These are phyloP conservation scores for Fusarium sp. DNA, from an alignment of 2,329 filamentous ascomycete genomes.

Conservation along the genomic window DNA sequence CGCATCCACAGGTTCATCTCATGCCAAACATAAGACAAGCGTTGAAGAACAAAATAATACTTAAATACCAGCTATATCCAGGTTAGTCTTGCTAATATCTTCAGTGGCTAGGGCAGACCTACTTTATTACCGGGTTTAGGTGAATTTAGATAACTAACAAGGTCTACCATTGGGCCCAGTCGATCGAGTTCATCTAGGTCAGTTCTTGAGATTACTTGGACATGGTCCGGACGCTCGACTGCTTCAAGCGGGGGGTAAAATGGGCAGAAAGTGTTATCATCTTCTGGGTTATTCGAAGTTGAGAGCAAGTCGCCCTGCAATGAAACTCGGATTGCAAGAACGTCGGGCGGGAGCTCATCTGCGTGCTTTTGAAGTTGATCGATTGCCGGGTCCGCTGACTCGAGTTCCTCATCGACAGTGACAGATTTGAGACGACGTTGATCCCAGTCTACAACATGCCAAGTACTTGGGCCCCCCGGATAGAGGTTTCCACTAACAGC, in stretches of 20 bases:
- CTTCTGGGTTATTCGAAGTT: conserved; percentile 37
- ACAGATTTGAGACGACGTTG: conserved; percentile 46
- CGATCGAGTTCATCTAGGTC: conserved; percentile 48
- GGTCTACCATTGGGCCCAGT: conserved; percentile 44
- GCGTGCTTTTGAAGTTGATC: conserved; percentile 41
- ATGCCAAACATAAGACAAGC: conserved; percentile 44
- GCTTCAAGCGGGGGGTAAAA: conserved; percentile 41
- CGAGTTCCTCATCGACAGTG: conserved; percentile 45
- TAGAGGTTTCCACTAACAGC: conserved; percentile 5
- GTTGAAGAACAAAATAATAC: conserved; percentile 47
- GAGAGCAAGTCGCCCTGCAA: conserved; percentile 37
- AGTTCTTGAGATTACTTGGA: conserved; percentile 29
- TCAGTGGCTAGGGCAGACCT: too few relatives aligned
- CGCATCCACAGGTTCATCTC: conserved; percentile 52
- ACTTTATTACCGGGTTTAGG: not conserved
- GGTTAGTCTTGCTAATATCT: not conserved
- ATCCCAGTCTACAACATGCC: conserved; percentile 46
- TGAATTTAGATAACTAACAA: conserved; percentile 25
- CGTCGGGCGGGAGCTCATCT: conserved; percentile 29
- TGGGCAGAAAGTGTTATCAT: conserved; percentile 45
- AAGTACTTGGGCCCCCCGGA: conserved; percentile 42
- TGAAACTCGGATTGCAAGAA: conserved; percentile 41
- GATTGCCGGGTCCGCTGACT: conserved; percentile 35
- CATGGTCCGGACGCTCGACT: conserved; percentile 30
- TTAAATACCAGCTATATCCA: conserved; percentile 48